These are phyloP conservation scores for Cytidiella melzeri DNA, from an alignment of 768 basidiomycete genomes.

Conservation along the genomic window DNA sequence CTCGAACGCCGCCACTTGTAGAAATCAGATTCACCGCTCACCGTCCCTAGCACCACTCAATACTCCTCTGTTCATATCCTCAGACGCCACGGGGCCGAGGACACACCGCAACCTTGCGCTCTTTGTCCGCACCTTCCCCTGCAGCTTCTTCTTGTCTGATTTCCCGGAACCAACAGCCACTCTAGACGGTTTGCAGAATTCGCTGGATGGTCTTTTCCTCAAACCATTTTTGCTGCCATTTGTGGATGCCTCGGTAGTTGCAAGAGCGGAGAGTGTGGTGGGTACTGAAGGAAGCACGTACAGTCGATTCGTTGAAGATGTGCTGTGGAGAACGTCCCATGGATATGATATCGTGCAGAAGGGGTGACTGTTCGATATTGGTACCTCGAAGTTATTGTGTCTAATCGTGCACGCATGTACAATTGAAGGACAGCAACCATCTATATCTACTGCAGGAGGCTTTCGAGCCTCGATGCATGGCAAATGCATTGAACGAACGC, in stretches of 20 bases:
- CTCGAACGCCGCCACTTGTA: too few species aligned
- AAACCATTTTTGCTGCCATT: slow-evolving; percentile 49
- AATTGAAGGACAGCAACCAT: too few species aligned
- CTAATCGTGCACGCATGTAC: too few species aligned
- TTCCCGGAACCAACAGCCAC: slow-evolving; percentile 29
- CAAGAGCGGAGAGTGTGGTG: slow-evolving; percentile 48
- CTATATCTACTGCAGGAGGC: too few species aligned
- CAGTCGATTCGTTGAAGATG: slow-evolving; percentile 59
- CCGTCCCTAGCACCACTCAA: slow-evolving; percentile 37
- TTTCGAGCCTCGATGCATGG: too few species aligned
- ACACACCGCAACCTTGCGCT: slow-evolving; percentile 37
- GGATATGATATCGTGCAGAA: slow-evolving; percentile 36
- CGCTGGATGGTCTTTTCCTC: slow-evolving; percentile 43
- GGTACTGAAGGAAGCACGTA: slow-evolving; percentile 77
- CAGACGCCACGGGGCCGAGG: slow-evolving; percentile 42
- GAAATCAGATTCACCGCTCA: slow-evolving; percentile 36
- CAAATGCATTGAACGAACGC: too few species aligned
- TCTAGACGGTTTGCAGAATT: slow-evolving; percentile 35
- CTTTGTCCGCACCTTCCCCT: slow-evolving; percentile 55
- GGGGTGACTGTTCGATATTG: too few species aligned
- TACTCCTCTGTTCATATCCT: slow-evolving; percentile 59
- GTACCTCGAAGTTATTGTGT: too few species aligned
- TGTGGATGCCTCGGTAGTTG: slow-evolving; percentile 66
- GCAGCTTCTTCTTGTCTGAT: slow-evolving; percentile 51
- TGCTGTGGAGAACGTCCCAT: slow-evolving; percentile 60